phyloP scores from a whole-genome alignment of 2,329 filamentous ascomycete species.

The Clonostachys solani region DNA sequence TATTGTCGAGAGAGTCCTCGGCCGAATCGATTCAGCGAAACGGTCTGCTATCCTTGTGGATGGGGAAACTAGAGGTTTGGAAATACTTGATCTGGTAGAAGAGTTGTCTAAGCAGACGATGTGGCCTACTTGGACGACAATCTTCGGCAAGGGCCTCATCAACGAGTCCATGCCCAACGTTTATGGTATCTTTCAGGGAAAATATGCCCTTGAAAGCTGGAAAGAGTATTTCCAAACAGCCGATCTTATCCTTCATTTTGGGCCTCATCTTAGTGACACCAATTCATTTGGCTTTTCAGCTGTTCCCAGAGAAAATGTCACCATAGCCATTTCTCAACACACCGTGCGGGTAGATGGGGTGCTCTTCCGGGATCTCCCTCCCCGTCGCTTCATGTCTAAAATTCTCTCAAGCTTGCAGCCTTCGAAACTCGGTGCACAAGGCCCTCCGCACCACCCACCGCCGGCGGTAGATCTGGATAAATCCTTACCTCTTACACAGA shows the following conservation, averaged over 20 bases:
- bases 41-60: conserved; percentile 78
- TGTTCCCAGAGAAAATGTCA: conserved; percentile 18
- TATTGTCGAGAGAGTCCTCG: conserved; percentile 66
- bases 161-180: conserved; percentile 71
- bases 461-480: too few species aligned
- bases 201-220: conserved; percentile 58
- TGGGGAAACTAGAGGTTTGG: conserved; percentile 75
- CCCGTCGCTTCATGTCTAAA: conserved; percentile 40
- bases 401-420: too few species aligned
- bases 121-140: conserved; percentile 80
- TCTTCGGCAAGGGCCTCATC: conserved; percentile 87
- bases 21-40: conserved; percentile 69
- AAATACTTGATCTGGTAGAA: conserved; percentile 68
- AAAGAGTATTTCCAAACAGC: conserved; percentile 26
- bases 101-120: conserved; percentile 68
- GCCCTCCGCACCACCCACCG: too few species aligned
- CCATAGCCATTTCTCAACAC: too few species aligned
- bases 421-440: too few species aligned
- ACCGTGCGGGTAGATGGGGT: too few species aligned
- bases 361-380: conserved; percentile 43
- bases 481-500: conserved; percentile 27
- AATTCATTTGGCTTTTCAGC: conserved; percentile 35
- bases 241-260: conserved; percentile 40
- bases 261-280: conserved; percentile 38
- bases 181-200: conserved; percentile 77